These are phyloP conservation scores for Rhizopus sp. DNA, from an alignment of 371 early-diverging fungal species.

Conservation along the genomic window DNA sequence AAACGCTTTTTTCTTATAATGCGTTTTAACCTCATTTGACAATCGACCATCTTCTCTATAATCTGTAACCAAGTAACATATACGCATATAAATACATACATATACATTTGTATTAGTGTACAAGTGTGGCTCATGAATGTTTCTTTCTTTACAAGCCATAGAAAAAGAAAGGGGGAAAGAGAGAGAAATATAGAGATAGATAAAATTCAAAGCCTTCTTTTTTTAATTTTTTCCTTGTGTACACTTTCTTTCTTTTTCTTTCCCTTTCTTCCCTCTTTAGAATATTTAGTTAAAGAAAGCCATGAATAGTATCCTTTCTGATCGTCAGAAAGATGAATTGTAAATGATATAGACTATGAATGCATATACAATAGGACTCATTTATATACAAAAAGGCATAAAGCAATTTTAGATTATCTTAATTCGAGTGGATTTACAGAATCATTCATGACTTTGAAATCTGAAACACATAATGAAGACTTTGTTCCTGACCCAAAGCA, in stretches of 20 bases:
- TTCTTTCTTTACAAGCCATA: no score
- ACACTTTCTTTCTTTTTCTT: not conserved
- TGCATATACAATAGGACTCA: not conserved
- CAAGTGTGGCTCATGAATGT: no score
- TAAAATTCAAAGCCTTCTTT: no score
- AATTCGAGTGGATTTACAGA: slow-evolving; percentile 69
- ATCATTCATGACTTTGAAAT: slow-evolving; percentile 67
- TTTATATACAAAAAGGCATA: slow-evolving; percentile 52
- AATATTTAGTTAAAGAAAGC: slow-evolving; percentile 3
- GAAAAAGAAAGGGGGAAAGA: no score
- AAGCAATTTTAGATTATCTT: slow-evolving; percentile 87
- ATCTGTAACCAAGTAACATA: no score
- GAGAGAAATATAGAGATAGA: no score
- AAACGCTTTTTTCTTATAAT: no score
- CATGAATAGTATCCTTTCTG: slow-evolving; percentile 65
- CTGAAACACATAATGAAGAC: slow-evolving; percentile 75
- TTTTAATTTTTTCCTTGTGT: no score
- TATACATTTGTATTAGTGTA: no score
- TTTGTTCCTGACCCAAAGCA: slow-evolving; percentile 76
- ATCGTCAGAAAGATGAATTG: slow-evolving; percentile 77
- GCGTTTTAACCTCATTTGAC: no score
- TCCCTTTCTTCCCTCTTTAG: not conserved
- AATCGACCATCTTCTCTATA: no score
- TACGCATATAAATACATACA: no score
- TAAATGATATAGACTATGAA: slow-evolving; percentile 32